These are phyloP conservation scores for Ceratocystis diversiconidia DNA, from an alignment of 2,329 filamentous ascomycete species.

Conservation along the genomic window DNA sequence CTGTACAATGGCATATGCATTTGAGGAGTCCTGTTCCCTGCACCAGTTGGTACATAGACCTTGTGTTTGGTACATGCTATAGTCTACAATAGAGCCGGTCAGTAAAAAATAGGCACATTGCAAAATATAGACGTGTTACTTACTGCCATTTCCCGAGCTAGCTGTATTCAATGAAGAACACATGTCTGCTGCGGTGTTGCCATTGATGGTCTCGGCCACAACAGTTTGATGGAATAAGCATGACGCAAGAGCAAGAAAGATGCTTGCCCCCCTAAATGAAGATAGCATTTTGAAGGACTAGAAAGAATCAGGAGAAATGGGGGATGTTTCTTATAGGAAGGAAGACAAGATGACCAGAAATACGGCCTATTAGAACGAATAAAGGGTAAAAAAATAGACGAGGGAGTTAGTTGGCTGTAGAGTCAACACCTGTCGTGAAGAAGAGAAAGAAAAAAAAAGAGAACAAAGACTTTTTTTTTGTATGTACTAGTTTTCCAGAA, in stretches of 20 bases:
- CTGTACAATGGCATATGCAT: slow-evolving; percentile 55
- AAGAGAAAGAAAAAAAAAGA: background rate
- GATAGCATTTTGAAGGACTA: slow-evolving; percentile 4
- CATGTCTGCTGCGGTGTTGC: slow-evolving; percentile 19
- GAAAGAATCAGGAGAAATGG: background rate
- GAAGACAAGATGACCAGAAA: background rate
- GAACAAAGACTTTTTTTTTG: background rate
- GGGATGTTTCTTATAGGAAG: background rate
- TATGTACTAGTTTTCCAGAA: background rate
- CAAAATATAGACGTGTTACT: slow-evolving; percentile 21
- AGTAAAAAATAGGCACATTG: background rate
- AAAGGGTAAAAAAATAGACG: background rate
- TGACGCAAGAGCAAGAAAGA: slow-evolving; percentile 2
- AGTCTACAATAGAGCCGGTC: slow-evolving; percentile 28
- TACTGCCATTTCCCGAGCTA: slow-evolving; percentile 33
- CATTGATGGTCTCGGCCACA: slow-evolving; percentile 10
- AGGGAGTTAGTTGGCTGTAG: background rate
- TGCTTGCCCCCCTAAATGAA: background rate
- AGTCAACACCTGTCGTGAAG: background rate
- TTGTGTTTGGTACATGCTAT: slow-evolving; percentile 50
- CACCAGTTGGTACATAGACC: slow-evolving; percentile 53
- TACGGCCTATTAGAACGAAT: background rate
- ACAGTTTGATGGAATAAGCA: background rate
- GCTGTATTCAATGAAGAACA: slow-evolving; percentile 23
- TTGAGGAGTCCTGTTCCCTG: slow-evolving; percentile 29